Evolutionary conservation across 2,329 filamentous ascomycete genomes (phyloP).

Genomic region (Fusarium metavorans): DNA sequence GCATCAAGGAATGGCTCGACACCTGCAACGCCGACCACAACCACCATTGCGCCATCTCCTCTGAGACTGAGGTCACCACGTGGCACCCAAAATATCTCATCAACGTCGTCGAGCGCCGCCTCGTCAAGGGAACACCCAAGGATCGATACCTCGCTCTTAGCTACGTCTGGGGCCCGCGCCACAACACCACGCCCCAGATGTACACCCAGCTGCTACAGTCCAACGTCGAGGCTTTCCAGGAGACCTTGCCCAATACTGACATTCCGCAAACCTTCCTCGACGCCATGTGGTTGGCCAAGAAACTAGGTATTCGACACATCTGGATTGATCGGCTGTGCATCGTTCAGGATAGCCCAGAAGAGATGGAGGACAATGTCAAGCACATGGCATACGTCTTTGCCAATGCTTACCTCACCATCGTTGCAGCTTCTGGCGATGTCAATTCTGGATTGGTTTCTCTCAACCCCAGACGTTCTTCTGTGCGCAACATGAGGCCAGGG

Average conservation of each 20-base stretch:
- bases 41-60: constrained; percentile 52
- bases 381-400: constrained; percentile 61
- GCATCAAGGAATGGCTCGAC: constrained; percentile 58
- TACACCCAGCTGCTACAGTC: constrained; percentile 49
- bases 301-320: constrained; percentile 57
- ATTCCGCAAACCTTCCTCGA: constrained; percentile 58
- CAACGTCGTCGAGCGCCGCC: constrained; percentile 53
- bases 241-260: constrained; percentile 51
- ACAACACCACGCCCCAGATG: constrained; percentile 35
- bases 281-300: constrained; percentile 58
- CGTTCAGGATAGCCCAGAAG: constrained; percentile 57
- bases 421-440: constrained; percentile 56
- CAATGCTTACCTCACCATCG: constrained; percentile 59
- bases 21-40: constrained; percentile 57
- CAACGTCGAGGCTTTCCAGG: constrained; percentile 53
- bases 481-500: constrained; percentile 42
- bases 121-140: constrained; percentile 53
- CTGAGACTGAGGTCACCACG: constrained; percentile 43
- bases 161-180: constrained; percentile 57
- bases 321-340: constrained; percentile 62
- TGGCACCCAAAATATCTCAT: constrained; percentile 58
- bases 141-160: constrained; percentile 60
- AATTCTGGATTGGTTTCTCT: constrained; percentile 53
- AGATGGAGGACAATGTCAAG: constrained; percentile 54
- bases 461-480: constrained; percentile 49